Evolutionary conservation across 2,329 filamentous ascomycete species (phyloP), one percentile per base, ranked within the genome.

Genomic region (Sordariomycetes sp.): DNA sequence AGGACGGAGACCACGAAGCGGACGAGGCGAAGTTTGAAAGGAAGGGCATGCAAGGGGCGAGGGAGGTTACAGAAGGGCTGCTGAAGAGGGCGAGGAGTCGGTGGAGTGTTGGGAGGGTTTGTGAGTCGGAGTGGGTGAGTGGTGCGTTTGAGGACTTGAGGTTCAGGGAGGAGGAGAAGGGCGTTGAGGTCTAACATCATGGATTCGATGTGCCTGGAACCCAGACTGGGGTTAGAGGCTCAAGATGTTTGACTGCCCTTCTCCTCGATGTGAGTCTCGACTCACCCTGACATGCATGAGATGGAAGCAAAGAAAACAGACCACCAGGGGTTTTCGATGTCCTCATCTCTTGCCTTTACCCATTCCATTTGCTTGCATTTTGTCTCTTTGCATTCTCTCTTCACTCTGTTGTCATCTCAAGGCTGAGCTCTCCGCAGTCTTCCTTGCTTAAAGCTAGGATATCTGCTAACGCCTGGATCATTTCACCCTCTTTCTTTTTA

Each of bases 1-100:
- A 87, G 12, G 89, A 95, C 58, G 91, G 90, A 40, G 90, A 96
- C 58, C 94, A 95, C 78, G 90, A 96, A 54, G 79, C 78, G 3
- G 77, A 82, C 63, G 73, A 76, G 61, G 77, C 69, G 64, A 85
- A 81, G 61, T 85, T 86, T 62, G 80, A 81, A 59, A 83, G 80
- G 6, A 77, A 76, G 55, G 87, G 81, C 1, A 80, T 95, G 57
- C 78, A 85, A 43, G 90, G 89, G 0, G 92, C 90, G 7, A 87
- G 88, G 73, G 78, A 85, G 51, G 88, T 91, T 58, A 92, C 95
- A 0, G 92, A 97, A 68, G 89, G 86, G 0, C 72, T 97, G 20
- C 72, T 99, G 59, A 93, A 89, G 72, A 85, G 95, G 61, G 89
- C 89, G 2, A 84, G 89, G 53, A 89, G 85, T 59, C 81, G 94